Evolutionary conservation across 2,329 filamentous ascomycete species (phyloP).

Genomic region (Calycina herbarum): DNA sequence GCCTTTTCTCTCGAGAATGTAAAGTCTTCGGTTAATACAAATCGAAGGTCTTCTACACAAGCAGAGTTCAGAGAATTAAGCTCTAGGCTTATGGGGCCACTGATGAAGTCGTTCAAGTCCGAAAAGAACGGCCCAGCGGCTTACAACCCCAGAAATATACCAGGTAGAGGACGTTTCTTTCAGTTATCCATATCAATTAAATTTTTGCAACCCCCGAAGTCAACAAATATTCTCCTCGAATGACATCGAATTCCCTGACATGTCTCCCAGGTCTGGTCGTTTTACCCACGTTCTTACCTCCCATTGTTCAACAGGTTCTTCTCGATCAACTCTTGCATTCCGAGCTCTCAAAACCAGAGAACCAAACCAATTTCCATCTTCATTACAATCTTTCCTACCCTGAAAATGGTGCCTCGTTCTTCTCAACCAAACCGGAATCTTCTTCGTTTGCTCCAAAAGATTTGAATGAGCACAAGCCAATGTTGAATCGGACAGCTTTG

Average conservation of each 20-base stretch:
- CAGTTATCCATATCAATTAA: neutral
- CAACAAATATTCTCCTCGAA: neutral
- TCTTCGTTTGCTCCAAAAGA: constrained; percentile 69
- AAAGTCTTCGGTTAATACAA: neutral
- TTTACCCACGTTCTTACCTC: constrained; percentile 72
- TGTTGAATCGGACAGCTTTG: constrained; percentile 69
- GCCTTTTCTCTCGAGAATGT: constrained; percentile 6
- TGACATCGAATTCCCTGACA: constrained; percentile 24
- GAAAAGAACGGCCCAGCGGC: constrained; percentile 37
- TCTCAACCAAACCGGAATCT: constrained; percentile 49
- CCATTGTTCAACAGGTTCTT: constrained; percentile 65
- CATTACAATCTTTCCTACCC: constrained; percentile 74
- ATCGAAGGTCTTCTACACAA: neutral
- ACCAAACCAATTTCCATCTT: constrained; percentile 88
- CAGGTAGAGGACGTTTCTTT: constrained; percentile 50
- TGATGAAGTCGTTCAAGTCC: neutral
- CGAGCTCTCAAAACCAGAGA: constrained; percentile 69
- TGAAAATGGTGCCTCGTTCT: constrained; percentile 49
- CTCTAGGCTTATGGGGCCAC: neutral
- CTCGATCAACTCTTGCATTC: constrained; percentile 74
- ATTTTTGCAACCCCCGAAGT: neutral
- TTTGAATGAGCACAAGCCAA: constrained; percentile 69
- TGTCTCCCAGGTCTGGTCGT: constrained; percentile 68
- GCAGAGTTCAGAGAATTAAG: neutral
- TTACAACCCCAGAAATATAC: constrained; percentile 66